Evolutionary conservation across 202 grass and related monocot species (phyloP).

Genomic region (Setaria viridis): DNA sequence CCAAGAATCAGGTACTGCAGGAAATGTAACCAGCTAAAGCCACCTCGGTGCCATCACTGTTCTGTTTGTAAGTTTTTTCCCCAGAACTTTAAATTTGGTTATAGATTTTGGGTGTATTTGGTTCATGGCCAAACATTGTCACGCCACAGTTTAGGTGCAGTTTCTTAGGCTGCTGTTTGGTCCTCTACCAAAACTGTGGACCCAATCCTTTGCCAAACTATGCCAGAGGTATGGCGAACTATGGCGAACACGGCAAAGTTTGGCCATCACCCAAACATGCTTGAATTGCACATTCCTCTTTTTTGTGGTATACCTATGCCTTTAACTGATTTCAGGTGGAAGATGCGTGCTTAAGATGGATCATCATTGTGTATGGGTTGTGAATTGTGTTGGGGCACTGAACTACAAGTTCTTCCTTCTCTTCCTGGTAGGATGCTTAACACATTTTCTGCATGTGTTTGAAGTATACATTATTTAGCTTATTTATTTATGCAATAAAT

Average conservation of each 20-base stretch:
- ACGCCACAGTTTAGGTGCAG: background rate
- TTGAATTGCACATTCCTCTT: background rate
- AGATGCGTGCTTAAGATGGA: constrained; percentile 98
- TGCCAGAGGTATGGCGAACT: background rate
- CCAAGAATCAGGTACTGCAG: constrained; percentile 80
- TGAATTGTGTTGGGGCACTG: constrained; percentile 95
- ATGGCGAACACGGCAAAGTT: background rate
- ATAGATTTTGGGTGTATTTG: background rate
- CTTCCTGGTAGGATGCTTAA: constrained; percentile 71
- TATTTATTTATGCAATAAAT: background rate
- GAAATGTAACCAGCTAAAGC: constrained; percentile 94
- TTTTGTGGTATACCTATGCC: constrained; percentile 2
- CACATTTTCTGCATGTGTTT: constrained; percentile 17
- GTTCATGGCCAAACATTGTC: background rate
- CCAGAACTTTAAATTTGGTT: background rate
- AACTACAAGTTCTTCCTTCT: constrained; percentile 99
- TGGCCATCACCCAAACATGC: background rate
- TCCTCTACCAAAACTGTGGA: background rate
- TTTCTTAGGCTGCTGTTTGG: background rate
- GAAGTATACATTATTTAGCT: background rate
- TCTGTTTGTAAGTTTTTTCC: constrained; percentile 36
- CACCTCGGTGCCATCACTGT: constrained; percentile 93
- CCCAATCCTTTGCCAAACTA: background rate
- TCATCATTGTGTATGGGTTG: constrained; percentile 71
- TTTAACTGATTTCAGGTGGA: constrained; percentile 61